Percentiles rank a stretch among this genome's conserved stretches.
phyloP scores from a whole-genome alignment of 306 rosid genomes.

The Ammopiptanthus mongolicus region DNA sequence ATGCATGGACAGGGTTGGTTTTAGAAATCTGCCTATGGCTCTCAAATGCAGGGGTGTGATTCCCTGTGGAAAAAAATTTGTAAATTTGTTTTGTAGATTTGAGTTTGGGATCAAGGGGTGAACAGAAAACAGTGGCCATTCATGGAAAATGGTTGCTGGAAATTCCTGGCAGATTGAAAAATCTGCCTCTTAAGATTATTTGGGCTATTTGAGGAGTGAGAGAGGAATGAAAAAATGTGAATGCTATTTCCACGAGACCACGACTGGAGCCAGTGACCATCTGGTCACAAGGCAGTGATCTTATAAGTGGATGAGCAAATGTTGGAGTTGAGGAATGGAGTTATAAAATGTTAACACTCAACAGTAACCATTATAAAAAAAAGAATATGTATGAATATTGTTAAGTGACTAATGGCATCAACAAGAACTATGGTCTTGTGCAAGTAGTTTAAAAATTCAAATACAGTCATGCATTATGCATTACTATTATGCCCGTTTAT shows the following conservation, averaged over 20 bases:
- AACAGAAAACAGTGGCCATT: neutral
- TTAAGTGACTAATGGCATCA: neutral
- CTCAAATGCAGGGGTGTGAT: conserved; percentile 1
- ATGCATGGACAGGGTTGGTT: neutral
- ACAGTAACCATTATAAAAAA: neutral
- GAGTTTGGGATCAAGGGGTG: neutral
- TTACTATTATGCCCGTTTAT: neutral
- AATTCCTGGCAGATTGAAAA: neutral
- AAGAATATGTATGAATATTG: neutral
- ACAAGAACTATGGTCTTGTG: neutral
- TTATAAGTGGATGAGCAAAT: neutral
- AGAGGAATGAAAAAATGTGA: neutral
- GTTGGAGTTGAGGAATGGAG: neutral
- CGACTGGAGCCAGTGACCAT: neutral
- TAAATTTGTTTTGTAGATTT: neutral
- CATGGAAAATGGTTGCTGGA: neutral
- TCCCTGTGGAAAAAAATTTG: neutral
- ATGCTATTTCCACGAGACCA: neutral
- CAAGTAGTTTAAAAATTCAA: neutral
- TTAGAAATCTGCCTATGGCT: neutral
- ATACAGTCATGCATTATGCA: neutral
- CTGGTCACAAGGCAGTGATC: neutral
- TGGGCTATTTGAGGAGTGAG: neutral
- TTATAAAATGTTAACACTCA: neutral
- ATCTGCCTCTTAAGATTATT: neutral